Base-by-base conservation (phyloP, 164 flowering plant genomes). In the Nymphaea thermarum region DNA sequence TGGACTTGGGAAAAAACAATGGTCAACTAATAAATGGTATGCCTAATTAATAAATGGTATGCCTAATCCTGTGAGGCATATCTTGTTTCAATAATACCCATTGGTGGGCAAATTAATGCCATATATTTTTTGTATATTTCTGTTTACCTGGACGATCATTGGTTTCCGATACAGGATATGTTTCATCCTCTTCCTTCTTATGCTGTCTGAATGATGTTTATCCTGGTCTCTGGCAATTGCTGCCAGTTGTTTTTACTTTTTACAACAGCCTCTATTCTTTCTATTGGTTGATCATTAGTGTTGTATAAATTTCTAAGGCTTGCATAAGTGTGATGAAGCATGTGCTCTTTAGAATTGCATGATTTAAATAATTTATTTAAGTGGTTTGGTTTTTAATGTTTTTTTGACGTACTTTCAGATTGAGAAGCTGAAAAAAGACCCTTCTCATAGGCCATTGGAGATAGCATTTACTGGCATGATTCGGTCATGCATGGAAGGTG, bases 391-490 rank as follows among this genome's bases (percentile, higher is more conserved):
- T 25, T 15, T 51, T 51, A 15, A 51, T 51, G 3, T 51, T 51
- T 51, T 51, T 15, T 44, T 60, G 47, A 71, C 43, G 51, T 73
- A 65, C 43, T 16, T 82, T 82, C 87, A 95, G 99, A 81, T 95
- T 72, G 84, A 84, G 79, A 92, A 83, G 82, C 78, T 90, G 73
- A 88, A 81, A 71, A 84, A 60, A 62, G 83, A 85, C 44, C 77
- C 76, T 44, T 80, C 60, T 62, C 62, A 77, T 43, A 90, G 76
- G 76, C 91, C 92, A 25, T 75, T 92, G 79, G 90, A 79, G 76
- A 82, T 91, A 63, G 72, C 99, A 60, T 88, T 92, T 80, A 91
- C 98, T 65, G 99, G 99, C 71, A 83, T 95, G 86, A 92, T 95
- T 70, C 62, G 72, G 71, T 84, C 96, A 74, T 80, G 91, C 72